Conservation (phyloP, 345 rosid genomes). For the Hirschfeldia incana region DNA sequence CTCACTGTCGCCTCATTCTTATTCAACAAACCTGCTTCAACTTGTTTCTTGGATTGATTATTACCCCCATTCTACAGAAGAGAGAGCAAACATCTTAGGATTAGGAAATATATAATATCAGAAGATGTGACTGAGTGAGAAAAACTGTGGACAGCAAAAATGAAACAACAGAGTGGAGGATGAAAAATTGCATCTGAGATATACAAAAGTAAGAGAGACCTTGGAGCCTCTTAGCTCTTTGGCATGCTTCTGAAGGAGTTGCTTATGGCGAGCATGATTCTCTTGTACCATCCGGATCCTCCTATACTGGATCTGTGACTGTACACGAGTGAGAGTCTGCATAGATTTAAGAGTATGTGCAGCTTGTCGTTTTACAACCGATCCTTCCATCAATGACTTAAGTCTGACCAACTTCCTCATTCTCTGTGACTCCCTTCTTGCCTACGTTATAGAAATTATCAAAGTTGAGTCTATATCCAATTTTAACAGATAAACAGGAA, state of each 20-base stretch:
- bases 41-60: constrained; percentile 78
- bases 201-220: constrained; percentile 24
- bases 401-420: constrained; percentile 75
- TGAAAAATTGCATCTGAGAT: background rate
- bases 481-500: too few relatives aligned
- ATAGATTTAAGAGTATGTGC: constrained; percentile 67
- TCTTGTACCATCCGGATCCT: constrained; percentile 84
- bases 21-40: constrained; percentile 67
- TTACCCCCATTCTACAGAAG: constrained; percentile 65
- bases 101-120: background rate
- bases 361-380: constrained; percentile 75
- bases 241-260: constrained; percentile 82
- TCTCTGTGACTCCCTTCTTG: constrained; percentile 68
- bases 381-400: constrained; percentile 75
- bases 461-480: too few relatives aligned
- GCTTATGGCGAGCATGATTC: constrained; percentile 84
- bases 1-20: constrained; percentile 85
- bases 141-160: background rate
- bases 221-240: constrained; percentile 50
- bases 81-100: background rate
- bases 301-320: constrained; percentile 70
- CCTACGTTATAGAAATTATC: constrained; percentile 45
- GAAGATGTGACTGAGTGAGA: constrained; percentile 3
- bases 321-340: constrained; percentile 87
- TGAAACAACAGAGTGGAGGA: background rate